Percentiles rank a stretch among this genome's conserved stretches.
phyloP scores from a whole-genome alignment of 2,329 filamentous ascomycete species.

The Malbranchea cinnamomea region DNA sequence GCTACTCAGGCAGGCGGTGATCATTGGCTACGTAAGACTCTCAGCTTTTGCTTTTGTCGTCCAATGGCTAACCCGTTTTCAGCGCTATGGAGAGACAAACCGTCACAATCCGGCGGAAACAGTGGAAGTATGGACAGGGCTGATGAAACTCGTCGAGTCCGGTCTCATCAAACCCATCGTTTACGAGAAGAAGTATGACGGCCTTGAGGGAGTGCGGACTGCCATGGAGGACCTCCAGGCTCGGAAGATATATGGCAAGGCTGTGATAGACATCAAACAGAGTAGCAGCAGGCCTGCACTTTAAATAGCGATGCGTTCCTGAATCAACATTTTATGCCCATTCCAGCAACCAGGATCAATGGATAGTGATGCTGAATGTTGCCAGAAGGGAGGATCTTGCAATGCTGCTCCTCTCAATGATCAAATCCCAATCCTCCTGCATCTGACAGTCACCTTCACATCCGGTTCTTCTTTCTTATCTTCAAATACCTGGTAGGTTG shows the following conservation, averaged over 20 bases:
- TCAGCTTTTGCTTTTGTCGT: too few relatives aligned
- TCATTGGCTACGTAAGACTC: slow-evolving; percentile 37
- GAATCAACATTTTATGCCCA: too few relatives aligned
- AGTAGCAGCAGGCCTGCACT: too few relatives aligned
- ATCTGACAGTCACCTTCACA: too few relatives aligned
- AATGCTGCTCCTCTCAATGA: too few relatives aligned
- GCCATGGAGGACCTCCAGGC: slow-evolving; percentile 38
- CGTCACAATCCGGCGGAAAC: slow-evolving; percentile 35
- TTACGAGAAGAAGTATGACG: slow-evolving; percentile 34
- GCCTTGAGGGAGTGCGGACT: slow-evolving; percentile 34
- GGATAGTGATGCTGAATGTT: too few relatives aligned
- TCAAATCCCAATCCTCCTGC: too few relatives aligned
- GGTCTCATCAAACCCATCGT: slow-evolving; percentile 38
- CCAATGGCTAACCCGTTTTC: background rate
- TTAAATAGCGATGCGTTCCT: too few relatives aligned
- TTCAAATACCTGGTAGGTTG: too few relatives aligned
- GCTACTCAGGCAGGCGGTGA: slow-evolving; percentile 36
- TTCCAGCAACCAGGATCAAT: too few relatives aligned
- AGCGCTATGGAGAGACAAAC: slow-evolving; percentile 41
- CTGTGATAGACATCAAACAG: slow-evolving; percentile 36
- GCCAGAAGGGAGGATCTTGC: too few relatives aligned
- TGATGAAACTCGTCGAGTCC: slow-evolving; percentile 33
- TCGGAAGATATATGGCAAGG: slow-evolving; percentile 41
- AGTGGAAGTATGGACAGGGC: slow-evolving; percentile 35
- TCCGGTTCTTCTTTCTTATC: too few relatives aligned